Percentiles rank a stretch among this genome's conserved stretches.
These are phyloP conservation scores for Brassica hybrid DNA, from an alignment of 441 rosid species.

Conservation along the genomic window DNA sequence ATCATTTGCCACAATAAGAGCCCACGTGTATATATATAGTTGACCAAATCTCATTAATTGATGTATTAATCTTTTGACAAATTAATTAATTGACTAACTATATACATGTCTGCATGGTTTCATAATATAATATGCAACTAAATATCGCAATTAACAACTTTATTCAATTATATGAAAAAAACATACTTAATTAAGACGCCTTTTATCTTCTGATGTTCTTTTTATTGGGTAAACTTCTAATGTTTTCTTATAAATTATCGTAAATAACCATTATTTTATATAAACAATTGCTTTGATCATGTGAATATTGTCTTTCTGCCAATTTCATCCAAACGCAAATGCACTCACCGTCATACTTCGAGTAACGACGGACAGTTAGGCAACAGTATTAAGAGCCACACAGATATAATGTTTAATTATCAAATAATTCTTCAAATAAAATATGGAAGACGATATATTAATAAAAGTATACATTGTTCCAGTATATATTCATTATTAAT, in stretches of 20 bases:
- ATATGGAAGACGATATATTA: slow-evolving; percentile 1
- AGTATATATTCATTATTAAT: neutral
- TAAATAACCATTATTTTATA: neutral
- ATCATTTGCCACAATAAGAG: slow-evolving; percentile 40
- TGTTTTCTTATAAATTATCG: neutral
- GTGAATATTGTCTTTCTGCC: neutral
- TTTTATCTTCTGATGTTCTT: neutral
- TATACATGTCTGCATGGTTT: neutral
- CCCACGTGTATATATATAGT: slow-evolving; percentile 39
- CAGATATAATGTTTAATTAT: neutral
- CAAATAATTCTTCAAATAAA: neutral
- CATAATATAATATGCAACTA: neutral
- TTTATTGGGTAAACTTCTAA: neutral
- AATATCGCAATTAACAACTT: neutral
- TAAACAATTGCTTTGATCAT: neutral
- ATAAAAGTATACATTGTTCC: neutral
- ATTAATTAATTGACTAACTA: neutral
- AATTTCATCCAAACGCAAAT: slow-evolving; percentile 4
- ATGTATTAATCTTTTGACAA: slow-evolving; percentile 16
- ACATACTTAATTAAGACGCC: neutral
- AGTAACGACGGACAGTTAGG: slow-evolving; percentile 16
- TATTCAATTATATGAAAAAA: neutral
- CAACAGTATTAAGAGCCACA: slow-evolving; percentile 4
- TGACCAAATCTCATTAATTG: slow-evolving; percentile 34
- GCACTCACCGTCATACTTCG: slow-evolving; percentile 8